Evolutionary conservation across 2,329 filamentous ascomycete species (phyloP), one percentile per base, ranked within the genome.

Genomic region (Aureobasidium sp.): DNA sequence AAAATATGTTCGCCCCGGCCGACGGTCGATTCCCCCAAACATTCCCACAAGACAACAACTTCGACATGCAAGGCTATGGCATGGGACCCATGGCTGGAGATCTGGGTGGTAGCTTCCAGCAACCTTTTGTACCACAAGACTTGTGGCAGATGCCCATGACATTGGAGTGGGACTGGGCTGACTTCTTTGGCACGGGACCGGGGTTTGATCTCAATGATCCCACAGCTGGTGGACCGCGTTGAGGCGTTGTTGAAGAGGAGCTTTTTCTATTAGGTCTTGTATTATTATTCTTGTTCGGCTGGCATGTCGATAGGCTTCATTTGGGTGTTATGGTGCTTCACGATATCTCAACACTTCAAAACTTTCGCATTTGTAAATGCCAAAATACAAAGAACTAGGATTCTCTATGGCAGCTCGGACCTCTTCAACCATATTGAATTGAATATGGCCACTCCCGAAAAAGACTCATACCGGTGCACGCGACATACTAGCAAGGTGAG

Each of bases 121-220:
- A 95, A 67, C 92, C 92, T 0, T 88, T 96, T 69, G 85, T 97
- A 26, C 93, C 94, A 5, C 91, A 93, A 69, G 94, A 97, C 75
- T 76, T 97, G 29, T 99, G 94, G 86, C 89, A 93, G 73, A 87
- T 97, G 84, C 92, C 93, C 1, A 96, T 96, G 87, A 95, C 90
- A 2, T 82, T 97, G 26, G 93, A 97, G 72, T 97, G 92, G 92
- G 91, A 88, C 67, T 89, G 86, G 87, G 84, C 78, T 2, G 79
- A 81, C 52, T 61, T 65, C 52, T 47, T 63, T 24, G 50, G 52
- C 24, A 62, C 60, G 53, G 53, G 63, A 32, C 52, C 52, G 20
- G 62, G 59, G 12, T 63, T 63, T 47, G 59, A 56, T 39, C 32
- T 59, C 24, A 59, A 59, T 9, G 32, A 59, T 37, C 43, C 55